Percentiles rank a stretch among this genome's conserved stretches.
phyloP scores from a whole-genome alignment of 345 rosid genomes.

The Lagerstroemia speciosa region DNA sequence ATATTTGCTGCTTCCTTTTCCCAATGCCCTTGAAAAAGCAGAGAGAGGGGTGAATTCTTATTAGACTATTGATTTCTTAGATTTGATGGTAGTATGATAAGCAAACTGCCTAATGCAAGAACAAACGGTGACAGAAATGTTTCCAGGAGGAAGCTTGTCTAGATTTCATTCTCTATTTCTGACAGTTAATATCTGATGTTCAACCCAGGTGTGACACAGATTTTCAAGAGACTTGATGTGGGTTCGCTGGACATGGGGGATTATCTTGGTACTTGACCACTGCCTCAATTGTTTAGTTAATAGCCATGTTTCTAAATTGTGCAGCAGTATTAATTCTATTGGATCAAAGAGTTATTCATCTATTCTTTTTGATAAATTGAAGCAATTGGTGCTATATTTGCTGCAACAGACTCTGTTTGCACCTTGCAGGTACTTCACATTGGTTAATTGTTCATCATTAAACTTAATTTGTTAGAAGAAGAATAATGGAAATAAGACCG shows the following conservation, averaged over 20 bases:
- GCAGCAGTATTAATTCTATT: too few species aligned
- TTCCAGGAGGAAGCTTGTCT: neutral
- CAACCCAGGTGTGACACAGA: conserved; percentile 60
- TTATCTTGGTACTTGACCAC: conserved; percentile 47
- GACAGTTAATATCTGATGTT: conserved; percentile 12
- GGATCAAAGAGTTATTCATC: neutral
- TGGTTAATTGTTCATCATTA: neutral
- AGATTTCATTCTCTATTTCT: conserved; percentile 1
- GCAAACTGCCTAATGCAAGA: too few species aligned
- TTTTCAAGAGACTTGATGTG: conserved; percentile 57
- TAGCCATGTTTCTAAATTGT: neutral
- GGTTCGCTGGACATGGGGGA: conserved; percentile 74
- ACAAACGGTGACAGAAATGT: neutral
- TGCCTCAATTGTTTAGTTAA: conserved; percentile 9
- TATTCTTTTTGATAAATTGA: conserved; percentile 17
- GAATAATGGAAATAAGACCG: neutral
- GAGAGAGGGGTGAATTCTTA: neutral
- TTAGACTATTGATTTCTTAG: neutral
- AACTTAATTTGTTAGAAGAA: neutral
- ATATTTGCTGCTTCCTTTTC: neutral
- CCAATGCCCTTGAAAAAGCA: neutral
- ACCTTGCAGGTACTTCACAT: conserved; percentile 68
- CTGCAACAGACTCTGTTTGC: conserved; percentile 99
- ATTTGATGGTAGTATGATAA: neutral
- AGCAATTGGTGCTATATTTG: conserved; percentile 98